Percentiles rank a stretch among this genome's conserved stretches.
Evolutionary conservation across 306 rosid species (phyloP).

Genomic region (Acmispon strigosus): DNA sequence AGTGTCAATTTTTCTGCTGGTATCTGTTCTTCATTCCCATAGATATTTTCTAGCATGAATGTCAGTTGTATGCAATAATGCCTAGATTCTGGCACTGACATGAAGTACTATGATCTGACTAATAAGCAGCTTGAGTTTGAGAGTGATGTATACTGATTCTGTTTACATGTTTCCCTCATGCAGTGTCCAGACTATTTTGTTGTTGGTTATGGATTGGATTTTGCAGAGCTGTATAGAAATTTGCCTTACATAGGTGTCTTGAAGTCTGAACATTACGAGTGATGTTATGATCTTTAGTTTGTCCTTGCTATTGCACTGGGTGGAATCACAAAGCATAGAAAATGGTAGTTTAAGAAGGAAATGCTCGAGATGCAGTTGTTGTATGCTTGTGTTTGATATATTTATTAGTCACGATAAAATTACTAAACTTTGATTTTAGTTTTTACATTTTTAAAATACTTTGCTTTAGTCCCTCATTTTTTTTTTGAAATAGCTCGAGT

Average conservation of each 20-base stretch:
- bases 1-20: background rate
- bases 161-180: conserved; percentile 12
- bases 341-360: background rate
- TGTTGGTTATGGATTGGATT: conserved; percentile 94
- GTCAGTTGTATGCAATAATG: background rate
- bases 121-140: background rate
- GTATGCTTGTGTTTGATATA: too few species aligned
- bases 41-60: background rate
- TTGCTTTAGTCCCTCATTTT: too few species aligned
- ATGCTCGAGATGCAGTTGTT: too few species aligned
- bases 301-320: background rate
- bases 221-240: conserved; percentile 69
- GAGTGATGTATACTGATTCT: background rate
- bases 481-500: too few species aligned
- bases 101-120: conserved; percentile 6
- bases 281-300: background rate
- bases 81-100: background rate
- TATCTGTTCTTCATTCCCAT: background rate
- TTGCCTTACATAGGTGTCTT: conserved; percentile 82
- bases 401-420: too few species aligned
- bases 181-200: conserved; percentile 90
- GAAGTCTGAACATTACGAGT: conserved; percentile 66
- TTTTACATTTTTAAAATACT: too few species aligned
- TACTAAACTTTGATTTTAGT: too few species aligned
- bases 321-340: background rate